Evolutionary conservation across 1,139 yeast genomes (phyloP).

Genomic region (Kodamaea sp.): DNA sequence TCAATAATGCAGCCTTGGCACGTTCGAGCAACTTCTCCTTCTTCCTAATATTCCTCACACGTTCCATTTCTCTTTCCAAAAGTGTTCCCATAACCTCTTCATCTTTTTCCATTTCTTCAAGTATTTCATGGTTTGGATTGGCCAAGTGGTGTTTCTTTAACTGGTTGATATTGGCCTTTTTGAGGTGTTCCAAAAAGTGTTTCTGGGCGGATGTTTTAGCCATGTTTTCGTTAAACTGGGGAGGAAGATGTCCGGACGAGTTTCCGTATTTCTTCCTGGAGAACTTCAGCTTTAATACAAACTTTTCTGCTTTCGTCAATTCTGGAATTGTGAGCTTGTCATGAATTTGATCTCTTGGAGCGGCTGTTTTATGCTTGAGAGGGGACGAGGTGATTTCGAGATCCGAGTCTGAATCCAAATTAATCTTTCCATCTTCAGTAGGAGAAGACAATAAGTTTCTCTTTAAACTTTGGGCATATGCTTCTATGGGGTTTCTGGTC

Average conservation of each 20-base stretch:
- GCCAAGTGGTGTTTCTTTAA: slow-evolving; percentile 25
- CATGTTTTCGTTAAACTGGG: neutral
- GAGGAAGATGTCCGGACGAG: neutral
- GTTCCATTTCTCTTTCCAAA: slow-evolving; percentile 62
- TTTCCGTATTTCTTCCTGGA: slow-evolving; percentile 21
- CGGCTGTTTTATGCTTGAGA: slow-evolving; percentile 8
- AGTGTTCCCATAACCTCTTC: slow-evolving; percentile 49
- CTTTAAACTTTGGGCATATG: slow-evolving; percentile 37
- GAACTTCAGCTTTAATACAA: slow-evolving; percentile 38
- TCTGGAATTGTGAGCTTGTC: slow-evolving; percentile 28
- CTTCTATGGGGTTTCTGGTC: slow-evolving; percentile 33
- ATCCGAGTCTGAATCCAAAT: slow-evolving; percentile 28
- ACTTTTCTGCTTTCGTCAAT: slow-evolving; percentile 38
- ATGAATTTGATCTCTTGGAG: slow-evolving; percentile 26
- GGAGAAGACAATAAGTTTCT: slow-evolving; percentile 28
- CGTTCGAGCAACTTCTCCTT: slow-evolving; percentile 47
- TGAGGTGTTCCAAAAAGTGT: slow-evolving; percentile 21
- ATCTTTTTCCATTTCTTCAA: slow-evolving; percentile 41
- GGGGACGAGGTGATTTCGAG: slow-evolving; percentile 14
- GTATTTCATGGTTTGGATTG: slow-evolving; percentile 32
- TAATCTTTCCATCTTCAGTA: slow-evolving; percentile 17
- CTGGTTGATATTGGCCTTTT: slow-evolving; percentile 39
- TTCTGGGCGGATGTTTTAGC: slow-evolving; percentile 4
- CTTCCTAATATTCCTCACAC: slow-evolving; percentile 51
- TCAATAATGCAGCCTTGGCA: slow-evolving; percentile 35